Conservation (phyloP, 768 basidiomycete species). For the Lentinula boryana region DNA sequence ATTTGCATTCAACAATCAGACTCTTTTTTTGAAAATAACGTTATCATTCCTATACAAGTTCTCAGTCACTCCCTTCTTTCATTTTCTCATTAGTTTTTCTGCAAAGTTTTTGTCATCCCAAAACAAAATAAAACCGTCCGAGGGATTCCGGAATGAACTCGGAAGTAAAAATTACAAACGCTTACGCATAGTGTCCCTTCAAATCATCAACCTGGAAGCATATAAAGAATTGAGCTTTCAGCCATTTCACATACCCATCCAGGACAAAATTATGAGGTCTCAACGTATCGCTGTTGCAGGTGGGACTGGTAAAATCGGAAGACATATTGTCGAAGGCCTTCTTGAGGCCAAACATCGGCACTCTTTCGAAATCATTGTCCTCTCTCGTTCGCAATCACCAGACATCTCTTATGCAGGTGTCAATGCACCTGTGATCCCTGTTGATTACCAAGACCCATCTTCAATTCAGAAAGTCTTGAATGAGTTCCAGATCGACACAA, state of each 20-base stretch:
- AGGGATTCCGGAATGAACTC: not conserved
- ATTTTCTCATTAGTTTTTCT: no score
- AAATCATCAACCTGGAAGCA: not conserved
- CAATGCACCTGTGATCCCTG: not conserved
- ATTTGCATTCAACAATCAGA: no score
- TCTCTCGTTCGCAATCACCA: not conserved
- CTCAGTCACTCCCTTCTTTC: no score
- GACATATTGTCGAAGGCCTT: constrained; percentile 6
- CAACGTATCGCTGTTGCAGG: constrained; percentile 6
- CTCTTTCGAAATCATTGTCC: constrained; percentile 2
- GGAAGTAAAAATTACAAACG: not conserved
- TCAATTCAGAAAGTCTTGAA: not conserved
- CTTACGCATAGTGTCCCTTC: not conserved
- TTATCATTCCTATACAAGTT: no score
- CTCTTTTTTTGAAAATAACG: no score
- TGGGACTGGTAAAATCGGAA: constrained; percentile 1
- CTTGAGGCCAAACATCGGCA: not conserved
- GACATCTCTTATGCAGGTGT: not conserved
- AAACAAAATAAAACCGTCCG: no score
- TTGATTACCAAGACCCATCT: not conserved
- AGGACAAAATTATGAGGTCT: not conserved
- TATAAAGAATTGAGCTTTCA: not conserved
- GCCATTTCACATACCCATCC: no score
- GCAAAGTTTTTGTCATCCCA: no score
- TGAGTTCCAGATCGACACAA: not conserved